Base-by-base conservation (phyloP, 495 filamentous ascomycete species). In the Emericellopsis terricola region DNA sequence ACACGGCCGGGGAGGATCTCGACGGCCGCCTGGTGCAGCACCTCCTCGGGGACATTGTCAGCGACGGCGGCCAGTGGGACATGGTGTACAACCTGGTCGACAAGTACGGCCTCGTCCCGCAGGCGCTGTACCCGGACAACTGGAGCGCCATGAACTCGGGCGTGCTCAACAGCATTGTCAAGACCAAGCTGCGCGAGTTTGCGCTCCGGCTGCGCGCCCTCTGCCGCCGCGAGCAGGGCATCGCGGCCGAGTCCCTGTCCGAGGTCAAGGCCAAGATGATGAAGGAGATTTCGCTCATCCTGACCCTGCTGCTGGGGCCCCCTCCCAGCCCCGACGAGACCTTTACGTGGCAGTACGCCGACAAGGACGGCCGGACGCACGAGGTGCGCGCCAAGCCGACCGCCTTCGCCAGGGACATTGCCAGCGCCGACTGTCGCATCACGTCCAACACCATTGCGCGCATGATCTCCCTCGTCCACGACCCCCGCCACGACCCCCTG, bases 1-100 rank as follows among this genome's bases (percentile, higher is more conserved):
- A 78, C 36, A 89, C 82, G 0, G 64, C 65, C 1, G 58, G 71
- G 27, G 61, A 80, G 37, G 68, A 72, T 19, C 59, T 85, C 2
- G 77, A 81, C 35, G 61, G 68, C 10, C 59, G 83, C 14, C 52
- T 89, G 8, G 60, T 87, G 8, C 76, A 81, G 50, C 64, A 57
- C 15, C 46, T 91, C 1, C 57, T 82, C 14, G 46, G 57, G 5
- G 59, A 63, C 10, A 81, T 84, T 0, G 71, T 89, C 16, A 64
- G 62, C 11, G 83, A 93, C 49, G 83, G 84, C 29, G 84, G 84
- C 1, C 83, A 92, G 45, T 93, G 80, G 81, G 83, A 92, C 51
- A 91, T 92, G 82, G 73, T 81, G 14, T 80, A 76, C 28, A 92
- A 89, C 41, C 56, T 92, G 10, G 80, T 89, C 13, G 45, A 69